phyloP scores from a whole-genome alignment of 345 rosid genomes.

The Jatropha curcas region DNA sequence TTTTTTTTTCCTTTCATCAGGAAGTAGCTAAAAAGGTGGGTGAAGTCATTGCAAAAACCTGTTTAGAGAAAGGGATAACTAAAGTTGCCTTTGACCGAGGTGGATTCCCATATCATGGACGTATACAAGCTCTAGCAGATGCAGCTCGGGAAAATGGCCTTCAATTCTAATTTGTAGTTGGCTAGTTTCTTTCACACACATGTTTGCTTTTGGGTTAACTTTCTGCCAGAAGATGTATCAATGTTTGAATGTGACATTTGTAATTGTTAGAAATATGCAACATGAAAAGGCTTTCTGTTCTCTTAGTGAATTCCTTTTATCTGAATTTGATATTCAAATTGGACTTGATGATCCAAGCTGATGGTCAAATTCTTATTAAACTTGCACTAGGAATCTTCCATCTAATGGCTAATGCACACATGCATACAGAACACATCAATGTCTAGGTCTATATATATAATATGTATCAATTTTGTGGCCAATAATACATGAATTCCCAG shows the following conservation, averaged over 20 bases:
- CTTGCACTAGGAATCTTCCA: neutral
- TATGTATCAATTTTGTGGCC: constrained; percentile 36
- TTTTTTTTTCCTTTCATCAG: constrained; percentile 37
- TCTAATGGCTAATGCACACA: neutral
- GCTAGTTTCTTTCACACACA: constrained; percentile 18
- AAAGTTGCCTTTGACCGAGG: constrained; percentile 92
- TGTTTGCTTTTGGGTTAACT: neutral
- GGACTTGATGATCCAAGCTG: neutral
- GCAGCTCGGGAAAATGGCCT: constrained; percentile 90
- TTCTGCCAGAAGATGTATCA: neutral
- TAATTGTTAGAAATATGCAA: neutral
- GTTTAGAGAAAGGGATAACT: constrained; percentile 86
- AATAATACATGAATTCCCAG: constrained; percentile 51
- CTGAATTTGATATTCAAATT: neutral
- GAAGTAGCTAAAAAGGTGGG: constrained; percentile 94
- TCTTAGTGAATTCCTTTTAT: neutral
- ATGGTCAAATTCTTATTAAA: neutral
- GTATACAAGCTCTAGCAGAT: constrained; percentile 70
- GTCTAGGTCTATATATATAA: too few relatives aligned
- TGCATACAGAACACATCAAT: too few relatives aligned
- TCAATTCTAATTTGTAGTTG: constrained; percentile 48
- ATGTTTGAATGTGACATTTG: neutral
- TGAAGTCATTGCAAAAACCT: constrained; percentile 71
- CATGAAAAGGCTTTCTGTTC: constrained; percentile 7
- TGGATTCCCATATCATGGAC: constrained; percentile 94